Evolutionary conservation across 164 flowering plant species (phyloP), one percentile per base, ranked within the genome.

Genomic region (Umbilicus rupestris): DNA sequence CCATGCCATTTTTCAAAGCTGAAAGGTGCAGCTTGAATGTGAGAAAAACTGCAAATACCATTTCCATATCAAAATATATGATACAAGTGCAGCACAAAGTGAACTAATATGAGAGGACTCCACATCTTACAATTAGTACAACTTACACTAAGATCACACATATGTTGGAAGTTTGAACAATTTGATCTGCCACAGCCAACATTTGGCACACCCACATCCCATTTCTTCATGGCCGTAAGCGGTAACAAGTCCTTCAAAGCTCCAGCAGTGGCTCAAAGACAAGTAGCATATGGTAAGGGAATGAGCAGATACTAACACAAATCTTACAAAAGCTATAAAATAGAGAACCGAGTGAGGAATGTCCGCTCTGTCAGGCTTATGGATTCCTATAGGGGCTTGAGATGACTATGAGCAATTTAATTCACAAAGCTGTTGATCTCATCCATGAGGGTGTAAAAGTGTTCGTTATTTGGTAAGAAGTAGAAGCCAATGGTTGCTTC

Each of bases 401-500:
- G 41, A 33, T 33, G 24, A 19, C 42, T n/a, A 31, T 17, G 37
- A 30, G 64, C n/a, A n/a, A n/a, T n/a, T 9, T 7, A 30, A 65
- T 77, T 71, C 66, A 87, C 72, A 30, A 87, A 85, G 70, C 57
- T 77, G 10, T 71, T 79, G 19, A 87, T 79, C 78, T 83, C 84
- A 50, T 77, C 85, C 86, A 84, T 83, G 37, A 85, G 78, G 62
- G 66, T 57, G 47, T 76, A 78, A 77, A 84, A 87, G 60, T 87
- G 84, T 3, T 80, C 85, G 62, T 82, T 87, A 20, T 87, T 87
- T 2, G 92, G 89, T 76, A 85, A 75, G 86, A 87, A 85, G 71
- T 81, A 87, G 81, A 87, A 87, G 30, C 92, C 92, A 39, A 87
- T 83, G 1, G 92, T 84, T 17, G 92, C 92, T 67, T 87, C 69